Conservation (phyloP, 2,329 filamentous ascomycete genomes). For the Neurospora sp. region DNA sequence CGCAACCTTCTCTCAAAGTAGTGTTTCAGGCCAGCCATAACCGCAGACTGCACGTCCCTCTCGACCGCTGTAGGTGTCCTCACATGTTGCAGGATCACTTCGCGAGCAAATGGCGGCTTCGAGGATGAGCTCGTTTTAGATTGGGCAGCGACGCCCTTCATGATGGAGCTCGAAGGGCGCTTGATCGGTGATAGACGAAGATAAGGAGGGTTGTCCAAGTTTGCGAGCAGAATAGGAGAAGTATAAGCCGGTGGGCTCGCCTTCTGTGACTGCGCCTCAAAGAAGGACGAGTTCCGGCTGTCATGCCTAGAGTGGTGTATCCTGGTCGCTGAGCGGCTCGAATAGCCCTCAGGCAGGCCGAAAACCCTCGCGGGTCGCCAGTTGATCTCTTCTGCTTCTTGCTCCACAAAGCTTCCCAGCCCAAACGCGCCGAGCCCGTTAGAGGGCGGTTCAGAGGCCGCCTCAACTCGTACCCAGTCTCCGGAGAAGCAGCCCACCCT, state of each 20-base stretch:
- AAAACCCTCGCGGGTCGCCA: constrained; percentile 87
- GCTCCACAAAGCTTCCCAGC: constrained; percentile 54
- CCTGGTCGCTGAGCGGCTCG: constrained; percentile 48
- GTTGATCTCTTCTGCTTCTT: constrained; percentile 48
- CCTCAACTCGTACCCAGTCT: constrained; percentile 86
- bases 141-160: constrained; percentile 35
- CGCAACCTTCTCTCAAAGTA: constrained; percentile 79
- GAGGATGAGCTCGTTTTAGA: constrained; percentile 45
- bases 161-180: constrained; percentile 33
- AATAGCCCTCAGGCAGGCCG: constrained; percentile 70
- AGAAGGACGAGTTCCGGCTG: constrained; percentile 47
- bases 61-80: constrained; percentile 84
- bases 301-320: constrained; percentile 45
- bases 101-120: constrained; percentile 51
- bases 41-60: constrained; percentile 69
- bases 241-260: constrained; percentile 57
- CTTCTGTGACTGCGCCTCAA: constrained; percentile 57
- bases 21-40: constrained; percentile 77
- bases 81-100: constrained; percentile 81
- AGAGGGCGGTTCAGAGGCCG: constrained; percentile 59
- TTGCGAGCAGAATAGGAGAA: constrained; percentile 79
- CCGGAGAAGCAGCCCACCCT: constrained; percentile 95
- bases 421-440: constrained; percentile 59
- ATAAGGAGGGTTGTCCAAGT: constrained; percentile 69
- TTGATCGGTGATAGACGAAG: constrained; percentile 67